These are phyloP conservation scores for Metrosideros polymorpha DNA, from an alignment of 441 rosid genomes.

Conservation along the genomic window DNA sequence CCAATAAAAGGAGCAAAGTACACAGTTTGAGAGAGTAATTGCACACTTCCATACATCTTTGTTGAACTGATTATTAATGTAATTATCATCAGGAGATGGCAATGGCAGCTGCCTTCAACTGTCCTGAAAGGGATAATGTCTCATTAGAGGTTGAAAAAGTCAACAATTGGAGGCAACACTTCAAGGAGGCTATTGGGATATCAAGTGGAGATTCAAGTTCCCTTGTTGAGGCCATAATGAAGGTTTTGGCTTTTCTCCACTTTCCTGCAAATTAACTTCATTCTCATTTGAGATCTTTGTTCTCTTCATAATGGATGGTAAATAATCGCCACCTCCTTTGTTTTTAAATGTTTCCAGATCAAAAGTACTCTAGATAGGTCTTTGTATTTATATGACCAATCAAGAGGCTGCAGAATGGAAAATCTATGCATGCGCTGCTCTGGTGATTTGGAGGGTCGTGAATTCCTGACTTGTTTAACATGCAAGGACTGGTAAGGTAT, in stretches of 20 bases:
- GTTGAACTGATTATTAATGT: not conserved
- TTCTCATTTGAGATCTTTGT: not conserved
- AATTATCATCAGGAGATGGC: slow-evolving; percentile 36
- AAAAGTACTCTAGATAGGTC: slow-evolving; percentile 41
- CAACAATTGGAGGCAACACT: slow-evolving; percentile 45
- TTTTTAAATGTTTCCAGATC: slow-evolving; percentile 30
- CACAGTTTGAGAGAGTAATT: not conserved
- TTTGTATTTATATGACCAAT: slow-evolving; percentile 30
- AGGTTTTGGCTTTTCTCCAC: slow-evolving; percentile 26
- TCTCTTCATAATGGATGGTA: not conserved
- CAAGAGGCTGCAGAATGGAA: slow-evolving; percentile 16
- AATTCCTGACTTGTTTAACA: slow-evolving; percentile 26
- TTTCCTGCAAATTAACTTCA: not conserved
- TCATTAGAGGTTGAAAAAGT: slow-evolving; percentile 43
- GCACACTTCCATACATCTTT: not conserved
- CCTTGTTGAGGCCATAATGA: slow-evolving; percentile 29
- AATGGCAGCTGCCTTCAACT: slow-evolving; percentile 36
- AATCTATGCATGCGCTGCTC: slow-evolving; percentile 30
- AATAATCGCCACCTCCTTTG: not conserved
- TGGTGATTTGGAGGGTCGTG: slow-evolving; percentile 17
- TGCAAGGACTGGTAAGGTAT: slow-evolving; percentile 58
- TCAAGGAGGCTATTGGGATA: slow-evolving; percentile 20
- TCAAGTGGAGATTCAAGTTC: slow-evolving; percentile 19
- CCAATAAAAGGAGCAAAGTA: not conserved
- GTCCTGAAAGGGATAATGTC: slow-evolving; percentile 41